phyloP scores from a whole-genome alignment of 2,329 filamentous ascomycete species.

The Talaromyces albobiverticillius region DNA sequence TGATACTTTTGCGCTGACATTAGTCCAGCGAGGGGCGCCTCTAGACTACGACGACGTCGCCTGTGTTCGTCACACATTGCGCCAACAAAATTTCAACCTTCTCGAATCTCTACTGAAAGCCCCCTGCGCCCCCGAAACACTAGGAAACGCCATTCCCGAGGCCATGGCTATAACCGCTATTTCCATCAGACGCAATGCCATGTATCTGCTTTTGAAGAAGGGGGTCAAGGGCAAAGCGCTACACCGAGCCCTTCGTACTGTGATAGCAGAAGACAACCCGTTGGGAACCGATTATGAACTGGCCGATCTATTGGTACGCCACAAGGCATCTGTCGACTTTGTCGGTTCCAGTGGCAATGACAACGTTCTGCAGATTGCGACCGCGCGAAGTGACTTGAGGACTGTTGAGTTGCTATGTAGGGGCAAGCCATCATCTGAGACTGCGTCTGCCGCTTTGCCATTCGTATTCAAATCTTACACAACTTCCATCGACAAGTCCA shows the following conservation, averaged over 20 bases:
- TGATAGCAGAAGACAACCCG: background rate
- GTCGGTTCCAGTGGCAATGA: background rate
- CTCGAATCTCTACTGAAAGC: background rate
- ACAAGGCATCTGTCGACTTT: slow-evolving; percentile 8
- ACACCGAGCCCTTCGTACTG: slow-evolving; percentile 3
- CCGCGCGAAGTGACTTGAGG: background rate
- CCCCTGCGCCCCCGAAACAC: background rate
- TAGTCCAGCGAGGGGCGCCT: background rate
- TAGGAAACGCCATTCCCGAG: slow-evolving; percentile 7
- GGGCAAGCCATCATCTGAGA: background rate
- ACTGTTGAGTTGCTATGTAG: background rate
- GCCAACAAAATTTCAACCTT: background rate
- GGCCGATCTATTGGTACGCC: background rate
- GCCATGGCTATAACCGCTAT: background rate
- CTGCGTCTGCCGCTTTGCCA: background rate
- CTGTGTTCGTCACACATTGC: background rate
- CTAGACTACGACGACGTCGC: slow-evolving; percentile 4
- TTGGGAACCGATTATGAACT: background rate
- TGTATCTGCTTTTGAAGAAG: slow-evolving; percentile 5
- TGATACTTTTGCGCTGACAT: background rate
- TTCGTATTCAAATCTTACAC: background rate
- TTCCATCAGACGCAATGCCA: background rate
- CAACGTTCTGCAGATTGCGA: background rate
- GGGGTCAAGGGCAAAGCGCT: background rate
- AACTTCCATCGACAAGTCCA: background rate